Evolutionary conservation across 2,329 filamentous ascomycete genomes (phyloP), one percentile per base, ranked within the genome.

Genomic region (Fusarium tricinctum): DNA sequence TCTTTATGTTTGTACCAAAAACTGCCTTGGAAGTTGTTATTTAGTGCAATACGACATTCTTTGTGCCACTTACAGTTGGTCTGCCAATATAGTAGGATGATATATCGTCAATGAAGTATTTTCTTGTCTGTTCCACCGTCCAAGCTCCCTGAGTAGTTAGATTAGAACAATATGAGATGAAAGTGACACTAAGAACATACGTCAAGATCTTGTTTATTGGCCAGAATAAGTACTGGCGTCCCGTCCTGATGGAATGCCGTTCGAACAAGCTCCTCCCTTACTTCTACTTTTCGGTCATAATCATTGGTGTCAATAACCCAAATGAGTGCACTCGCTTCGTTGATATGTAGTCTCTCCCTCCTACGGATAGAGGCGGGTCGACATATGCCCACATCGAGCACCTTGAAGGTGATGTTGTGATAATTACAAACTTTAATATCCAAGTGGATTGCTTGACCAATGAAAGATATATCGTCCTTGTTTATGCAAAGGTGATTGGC

Each of bases 221-320:
- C 47, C 12, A 55, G 6, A 23, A 62, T 42, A 10, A 62, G 43
- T 1, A 62, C 40, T 5, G 20, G 28, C 8, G 46, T 19, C 8
- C 56, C 46, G 8, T 33, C 32, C 30, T 35, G 2, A 26, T 42
- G 26, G 3, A 23, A 3, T 15, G 15, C n/a, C 9, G 9, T 35
- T 30, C 4, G 3, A 14, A 46, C 13, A 10, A 61, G 35, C 0
- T 61, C 58, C 20, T 54, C 58, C 19, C 45, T 61, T 12, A n/a
- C 42, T 20, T 61, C 58, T 12, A 20, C 6, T 3, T 28, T 9
- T 1, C 5, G 19, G 3, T 42, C 58, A 13, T n/a, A n/a, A 33
- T 61, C 15, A 19, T 35, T 20, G 5, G 46, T 30, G 32, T 61
- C 56, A 8, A 45, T 8, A 3, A 61, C 10, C 56, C 46, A 61